These are phyloP conservation scores for Moesziomyces sp. DNA, from an alignment of 1,284 basidiomycete species.

Conservation along the genomic window DNA sequence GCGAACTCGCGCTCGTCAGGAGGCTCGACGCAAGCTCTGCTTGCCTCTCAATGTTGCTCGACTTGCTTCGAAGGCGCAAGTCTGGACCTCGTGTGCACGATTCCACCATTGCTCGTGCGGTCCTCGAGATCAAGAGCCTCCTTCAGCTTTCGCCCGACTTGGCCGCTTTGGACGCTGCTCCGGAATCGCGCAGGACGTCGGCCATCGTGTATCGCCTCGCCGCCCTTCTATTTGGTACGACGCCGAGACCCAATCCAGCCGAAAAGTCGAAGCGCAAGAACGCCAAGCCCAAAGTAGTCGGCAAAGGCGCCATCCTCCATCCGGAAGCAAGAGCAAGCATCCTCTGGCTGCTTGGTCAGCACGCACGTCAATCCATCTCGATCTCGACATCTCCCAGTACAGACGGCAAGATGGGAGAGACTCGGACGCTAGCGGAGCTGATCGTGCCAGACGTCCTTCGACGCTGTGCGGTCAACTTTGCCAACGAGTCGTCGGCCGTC, in stretches of 20 bases:
- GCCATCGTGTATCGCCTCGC: slow-evolving; percentile 51
- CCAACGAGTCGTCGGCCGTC: slow-evolving; percentile 46
- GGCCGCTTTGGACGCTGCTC: background rate
- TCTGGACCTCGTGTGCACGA: slow-evolving; percentile 19
- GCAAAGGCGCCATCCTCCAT: slow-evolving; percentile 48
- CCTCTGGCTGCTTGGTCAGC: slow-evolving; percentile 64
- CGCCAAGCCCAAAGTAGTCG: slow-evolving; percentile 39
- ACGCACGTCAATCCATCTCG: slow-evolving; percentile 35
- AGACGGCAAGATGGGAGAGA: background rate
- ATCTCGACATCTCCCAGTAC: slow-evolving; percentile 2
- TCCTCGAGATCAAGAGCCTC: slow-evolving; percentile 41
- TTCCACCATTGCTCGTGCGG: slow-evolving; percentile 28
- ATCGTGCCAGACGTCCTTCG: slow-evolving; percentile 62
- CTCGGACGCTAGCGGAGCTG: slow-evolving; percentile 52
- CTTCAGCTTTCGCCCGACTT: slow-evolving; percentile 19
- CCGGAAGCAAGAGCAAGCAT: slow-evolving; percentile 51
- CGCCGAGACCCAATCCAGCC: slow-evolving; percentile 4
- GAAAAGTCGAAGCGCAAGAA: slow-evolving; percentile 24
- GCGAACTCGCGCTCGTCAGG: slow-evolving; percentile 34
- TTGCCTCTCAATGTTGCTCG: slow-evolving; percentile 31
- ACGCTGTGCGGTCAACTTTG: slow-evolving; percentile 58
- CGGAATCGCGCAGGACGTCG: slow-evolving; percentile 20
- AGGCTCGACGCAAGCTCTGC: slow-evolving; percentile 20
- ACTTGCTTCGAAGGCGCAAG: slow-evolving; percentile 29
- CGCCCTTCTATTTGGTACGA: slow-evolving; percentile 48